A percentile compares a stretch with the other conserved stretches of the same genome.
Evolutionary conservation across 768 basidiomycete species (phyloP).

Genomic region (Russula sp.): DNA sequence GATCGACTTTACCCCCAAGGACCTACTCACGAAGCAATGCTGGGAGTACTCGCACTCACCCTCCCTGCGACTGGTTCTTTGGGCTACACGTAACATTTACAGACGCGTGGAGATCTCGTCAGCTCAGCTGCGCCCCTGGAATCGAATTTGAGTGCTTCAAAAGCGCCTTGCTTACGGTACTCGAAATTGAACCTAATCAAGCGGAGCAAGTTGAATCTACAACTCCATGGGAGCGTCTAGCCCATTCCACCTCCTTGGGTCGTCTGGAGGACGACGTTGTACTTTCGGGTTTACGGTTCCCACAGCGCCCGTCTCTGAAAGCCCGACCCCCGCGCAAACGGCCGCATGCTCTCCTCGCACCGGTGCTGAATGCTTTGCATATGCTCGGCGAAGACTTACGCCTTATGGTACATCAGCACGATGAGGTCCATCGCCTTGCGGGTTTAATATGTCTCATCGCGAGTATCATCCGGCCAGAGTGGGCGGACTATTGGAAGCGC

Average conservation of each 20-base stretch:
- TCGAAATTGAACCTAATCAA: slow-evolving; percentile 38
- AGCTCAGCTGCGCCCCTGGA: slow-evolving; percentile 45
- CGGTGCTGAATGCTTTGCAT: slow-evolving; percentile 72
- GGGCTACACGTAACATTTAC: slow-evolving; percentile 55
- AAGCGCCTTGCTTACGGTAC: slow-evolving; percentile 48
- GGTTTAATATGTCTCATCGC: slow-evolving; percentile 64
- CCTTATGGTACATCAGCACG: slow-evolving; percentile 53
- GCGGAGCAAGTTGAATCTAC: slow-evolving; percentile 16
- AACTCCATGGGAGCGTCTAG: slow-evolving; percentile 51
- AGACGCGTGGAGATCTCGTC: slow-evolving; percentile 50
- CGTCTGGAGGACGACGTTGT: slow-evolving; percentile 61
- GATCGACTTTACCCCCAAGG: slow-evolving; percentile 55
- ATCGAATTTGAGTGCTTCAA: slow-evolving; percentile 58
- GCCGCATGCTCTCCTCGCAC: slow-evolving; percentile 50
- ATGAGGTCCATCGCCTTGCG: slow-evolving; percentile 54
- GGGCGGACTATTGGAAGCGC: slow-evolving; percentile 92
- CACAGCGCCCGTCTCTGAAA: slow-evolving; percentile 26
- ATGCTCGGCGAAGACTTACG: slow-evolving; percentile 71
- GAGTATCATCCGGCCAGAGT: slow-evolving; percentile 67
- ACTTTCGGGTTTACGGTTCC: slow-evolving; percentile 46
- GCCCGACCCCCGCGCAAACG: slow-evolving; percentile 19
- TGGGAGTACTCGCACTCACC: slow-evolving; percentile 61
- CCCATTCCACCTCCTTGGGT: slow-evolving; percentile 43
- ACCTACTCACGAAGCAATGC: slow-evolving; percentile 55
- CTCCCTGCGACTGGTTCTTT: slow-evolving; percentile 56